Conservation (phyloP, 2,329 filamentous ascomycete species). For the Zymoseptoria passerinii region DNA sequence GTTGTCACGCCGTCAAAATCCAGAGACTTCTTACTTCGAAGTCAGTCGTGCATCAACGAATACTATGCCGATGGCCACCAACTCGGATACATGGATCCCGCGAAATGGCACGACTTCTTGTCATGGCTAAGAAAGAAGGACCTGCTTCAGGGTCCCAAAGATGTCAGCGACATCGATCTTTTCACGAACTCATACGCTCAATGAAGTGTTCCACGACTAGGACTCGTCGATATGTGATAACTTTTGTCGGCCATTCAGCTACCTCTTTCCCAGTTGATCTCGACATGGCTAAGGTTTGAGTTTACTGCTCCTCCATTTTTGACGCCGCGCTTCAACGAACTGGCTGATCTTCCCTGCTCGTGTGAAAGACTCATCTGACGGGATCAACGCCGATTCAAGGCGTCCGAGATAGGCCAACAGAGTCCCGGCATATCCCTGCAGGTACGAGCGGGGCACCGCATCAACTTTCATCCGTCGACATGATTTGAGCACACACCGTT, state of each 20-base stretch:
- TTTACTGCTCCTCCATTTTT: neutral
- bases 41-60: constrained; percentile 24
- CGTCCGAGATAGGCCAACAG: neutral
- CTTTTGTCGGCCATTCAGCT: neutral
- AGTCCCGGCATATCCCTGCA: neutral
- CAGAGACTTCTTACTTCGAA: constrained; percentile 21
- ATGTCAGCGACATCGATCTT: constrained; percentile 7
- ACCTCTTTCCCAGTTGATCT: neutral
- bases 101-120: constrained; percentile 12
- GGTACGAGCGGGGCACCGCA: neutral
- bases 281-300: neutral
- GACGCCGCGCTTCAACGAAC: neutral
- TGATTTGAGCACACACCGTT: neutral
- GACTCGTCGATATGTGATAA: neutral
- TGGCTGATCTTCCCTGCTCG: neutral
- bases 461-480: neutral
- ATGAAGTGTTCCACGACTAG: neutral
- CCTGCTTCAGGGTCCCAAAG: constrained; percentile 3
- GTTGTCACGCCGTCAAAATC: constrained; percentile 16
- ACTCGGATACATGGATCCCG: constrained; percentile 9
- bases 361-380: neutral
- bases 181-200: constrained; percentile 10
- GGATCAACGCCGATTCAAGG: neutral
- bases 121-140: constrained; percentile 8
- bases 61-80: constrained; percentile 21